Evolutionary conservation across 2,329 filamentous ascomycete genomes (phyloP).

Genomic region (Colletotrichum kahawae): DNA sequence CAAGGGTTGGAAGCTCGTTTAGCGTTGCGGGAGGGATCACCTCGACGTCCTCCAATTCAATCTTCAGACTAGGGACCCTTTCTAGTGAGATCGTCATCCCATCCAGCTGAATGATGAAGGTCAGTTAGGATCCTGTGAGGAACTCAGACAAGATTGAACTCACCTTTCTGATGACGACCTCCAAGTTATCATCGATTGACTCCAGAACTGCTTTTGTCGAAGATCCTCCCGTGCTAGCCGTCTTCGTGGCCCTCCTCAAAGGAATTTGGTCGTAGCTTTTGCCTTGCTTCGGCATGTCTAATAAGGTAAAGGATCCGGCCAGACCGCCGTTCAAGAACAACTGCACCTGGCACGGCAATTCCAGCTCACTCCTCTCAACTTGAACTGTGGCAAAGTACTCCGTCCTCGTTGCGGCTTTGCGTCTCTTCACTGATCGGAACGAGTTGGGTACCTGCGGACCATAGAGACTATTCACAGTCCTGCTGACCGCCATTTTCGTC

Average conservation of each 20-base stretch:
- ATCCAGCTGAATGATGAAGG: conserved; percentile 30
- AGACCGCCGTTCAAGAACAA: conserved; percentile 33
- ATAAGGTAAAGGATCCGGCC: conserved; percentile 37
- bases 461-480: conserved; percentile 61
- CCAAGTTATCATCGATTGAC: conserved; percentile 21
- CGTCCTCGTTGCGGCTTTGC: not conserved
- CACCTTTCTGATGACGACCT: conserved; percentile 39
- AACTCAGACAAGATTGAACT: not conserved
- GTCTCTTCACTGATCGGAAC: not conserved
- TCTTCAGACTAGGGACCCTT: conserved; percentile 37
- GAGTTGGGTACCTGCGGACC: conserved; percentile 18
- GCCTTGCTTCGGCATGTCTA: conserved; percentile 41
- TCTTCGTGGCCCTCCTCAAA: conserved; percentile 26
- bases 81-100: conserved; percentile 31
- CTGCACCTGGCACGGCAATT: conserved; percentile 40
- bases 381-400: conserved; percentile 42
- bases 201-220: not conserved
- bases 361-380: conserved; percentile 41
- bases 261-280: conserved; percentile 35
- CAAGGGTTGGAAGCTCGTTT: conserved; percentile 33
- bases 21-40: conserved; percentile 29
- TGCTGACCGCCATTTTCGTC: conserved; percentile 64
- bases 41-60: conserved; percentile 39
- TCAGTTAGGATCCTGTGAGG: not conserved
- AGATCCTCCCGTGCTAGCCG: not conserved